These are phyloP conservation scores for Arabis alpina DNA, from an alignment of 345 rosid species.

Conservation along the genomic window DNA sequence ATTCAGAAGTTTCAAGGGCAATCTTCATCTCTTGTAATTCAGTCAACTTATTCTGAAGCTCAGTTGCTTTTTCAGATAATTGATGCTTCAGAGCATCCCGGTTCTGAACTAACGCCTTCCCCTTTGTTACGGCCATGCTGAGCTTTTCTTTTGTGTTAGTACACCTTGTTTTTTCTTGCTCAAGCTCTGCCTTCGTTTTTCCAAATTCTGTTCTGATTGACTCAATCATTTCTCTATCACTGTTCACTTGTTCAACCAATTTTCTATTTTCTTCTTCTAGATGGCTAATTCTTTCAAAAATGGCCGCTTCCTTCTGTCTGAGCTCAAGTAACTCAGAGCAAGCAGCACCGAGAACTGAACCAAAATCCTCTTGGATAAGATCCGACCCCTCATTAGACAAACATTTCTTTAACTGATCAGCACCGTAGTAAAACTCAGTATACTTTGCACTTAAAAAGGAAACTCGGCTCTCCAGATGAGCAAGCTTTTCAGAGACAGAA, in stretches of 20 bases:
- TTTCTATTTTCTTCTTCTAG: conserved; percentile 63
- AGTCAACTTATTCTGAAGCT: conserved; percentile 69
- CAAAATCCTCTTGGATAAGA: conserved; percentile 61
- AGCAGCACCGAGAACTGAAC: conserved; percentile 60
- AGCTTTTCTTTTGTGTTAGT: conserved; percentile 90
- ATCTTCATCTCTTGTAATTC: conserved; percentile 65
- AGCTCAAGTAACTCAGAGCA: conserved; percentile 62
- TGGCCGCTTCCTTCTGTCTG: conserved; percentile 58
- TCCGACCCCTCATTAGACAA: conserved; percentile 54
- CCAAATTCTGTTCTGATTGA: conserved; percentile 55
- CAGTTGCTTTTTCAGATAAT: conserved; percentile 66
- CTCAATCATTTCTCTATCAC: conserved; percentile 54
- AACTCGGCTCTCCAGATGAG: conserved; percentile 62
- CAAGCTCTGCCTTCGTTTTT: conserved; percentile 62
- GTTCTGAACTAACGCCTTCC: conserved; percentile 92
- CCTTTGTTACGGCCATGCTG: conserved; percentile 93
- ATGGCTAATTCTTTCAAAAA: conserved; percentile 51
- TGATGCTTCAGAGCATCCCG: conserved; percentile 82
- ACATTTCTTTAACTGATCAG: conserved; percentile 71
- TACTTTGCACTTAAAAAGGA: conserved; percentile 63
- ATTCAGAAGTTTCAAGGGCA: conserved; percentile 64
- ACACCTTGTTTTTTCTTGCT: conserved; percentile 76
- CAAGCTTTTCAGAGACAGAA: conserved; percentile 54
- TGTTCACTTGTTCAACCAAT: conserved; percentile 62
- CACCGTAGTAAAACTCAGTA: conserved; percentile 60